These are phyloP conservation scores for Syzygium syzygioides DNA, from an alignment of 441 rosid species.

Conservation along the genomic window DNA sequence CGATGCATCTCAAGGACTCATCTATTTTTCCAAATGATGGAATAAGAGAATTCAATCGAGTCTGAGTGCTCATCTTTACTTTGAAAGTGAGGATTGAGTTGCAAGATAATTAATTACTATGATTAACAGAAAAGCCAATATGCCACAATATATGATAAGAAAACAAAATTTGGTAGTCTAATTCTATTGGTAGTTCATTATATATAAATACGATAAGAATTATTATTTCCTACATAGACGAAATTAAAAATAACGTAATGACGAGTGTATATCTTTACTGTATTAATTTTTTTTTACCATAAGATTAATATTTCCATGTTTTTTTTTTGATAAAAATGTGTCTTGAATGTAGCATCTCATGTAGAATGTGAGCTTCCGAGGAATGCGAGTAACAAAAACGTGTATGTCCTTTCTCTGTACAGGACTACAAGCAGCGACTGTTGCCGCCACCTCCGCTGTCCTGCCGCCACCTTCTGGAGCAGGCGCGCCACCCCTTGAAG, in stretches of 20 bases:
- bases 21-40: background rate
- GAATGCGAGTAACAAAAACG: background rate
- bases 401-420: background rate
- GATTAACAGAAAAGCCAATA: background rate
- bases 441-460: background rate
- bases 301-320: background rate
- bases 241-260: background rate
- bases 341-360: background rate
- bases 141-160: background rate
- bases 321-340: background rate
- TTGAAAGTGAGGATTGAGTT: background rate
- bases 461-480: slow-evolving; percentile 1
- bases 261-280: background rate
- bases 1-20: background rate
- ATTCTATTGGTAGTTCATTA: background rate
- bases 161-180: background rate
- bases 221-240: background rate
- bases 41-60: background rate
- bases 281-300: background rate
- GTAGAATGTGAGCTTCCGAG: background rate
- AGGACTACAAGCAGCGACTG: slow-evolving; percentile 26
- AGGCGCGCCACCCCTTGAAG: slow-evolving; percentile 20
- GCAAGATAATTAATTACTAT: background rate
- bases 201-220: background rate
- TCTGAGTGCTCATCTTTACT: background rate